A percentile compares a stretch with the other conserved stretches of the same genome.
phyloP scores from a whole-genome alignment of 129 eudicot genomes.

The Tanacetum coccineum region DNA sequence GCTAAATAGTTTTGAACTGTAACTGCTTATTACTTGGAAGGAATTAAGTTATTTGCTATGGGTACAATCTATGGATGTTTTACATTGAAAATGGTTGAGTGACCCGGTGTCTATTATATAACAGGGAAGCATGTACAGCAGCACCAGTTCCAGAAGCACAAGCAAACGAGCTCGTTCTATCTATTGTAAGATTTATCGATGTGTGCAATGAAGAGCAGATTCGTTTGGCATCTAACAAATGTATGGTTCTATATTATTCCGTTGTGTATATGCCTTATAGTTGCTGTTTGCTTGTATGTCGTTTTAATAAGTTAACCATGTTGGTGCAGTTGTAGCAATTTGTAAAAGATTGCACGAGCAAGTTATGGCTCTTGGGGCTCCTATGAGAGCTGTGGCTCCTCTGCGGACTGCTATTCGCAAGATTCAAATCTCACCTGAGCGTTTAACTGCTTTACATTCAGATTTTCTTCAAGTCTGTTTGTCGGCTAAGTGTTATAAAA shows the following conservation, averaged over 20 bases:
- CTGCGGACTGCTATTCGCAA: slow-evolving; percentile 67
- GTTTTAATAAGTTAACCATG: slow-evolving; percentile 11
- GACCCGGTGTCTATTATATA: background rate
- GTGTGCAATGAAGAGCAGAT: slow-evolving; percentile 73
- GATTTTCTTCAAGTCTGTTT: slow-evolving; percentile 85
- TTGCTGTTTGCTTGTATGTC: background rate
- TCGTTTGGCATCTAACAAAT: slow-evolving; percentile 71
- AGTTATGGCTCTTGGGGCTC: slow-evolving; percentile 54
- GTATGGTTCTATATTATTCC: slow-evolving; percentile 32
- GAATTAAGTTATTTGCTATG: background rate
- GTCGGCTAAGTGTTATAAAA: slow-evolving; percentile 70
- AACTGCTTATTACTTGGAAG: background rate
- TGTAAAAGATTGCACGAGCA: slow-evolving; percentile 76
- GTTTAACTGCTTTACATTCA: slow-evolving; percentile 75
- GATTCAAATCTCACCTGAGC: slow-evolving; percentile 68
- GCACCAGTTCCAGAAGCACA: slow-evolving; percentile 52
- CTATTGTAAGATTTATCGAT: slow-evolving; percentile 62
- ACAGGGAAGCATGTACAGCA: slow-evolving; percentile 88
- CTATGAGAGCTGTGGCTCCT: slow-evolving; percentile 86
- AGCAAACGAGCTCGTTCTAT: slow-evolving; percentile 46
- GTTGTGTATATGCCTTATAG: slow-evolving; percentile 6
- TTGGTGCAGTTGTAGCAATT: slow-evolving; percentile 66
- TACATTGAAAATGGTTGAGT: background rate
- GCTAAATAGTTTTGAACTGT: slow-evolving; percentile 2
- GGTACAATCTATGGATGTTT: background rate